Evolutionary conservation across 2,329 filamentous ascomycete genomes (phyloP), one percentile per base, ranked within the genome.

Genomic region (Alternaria novae-zelandiae): DNA sequence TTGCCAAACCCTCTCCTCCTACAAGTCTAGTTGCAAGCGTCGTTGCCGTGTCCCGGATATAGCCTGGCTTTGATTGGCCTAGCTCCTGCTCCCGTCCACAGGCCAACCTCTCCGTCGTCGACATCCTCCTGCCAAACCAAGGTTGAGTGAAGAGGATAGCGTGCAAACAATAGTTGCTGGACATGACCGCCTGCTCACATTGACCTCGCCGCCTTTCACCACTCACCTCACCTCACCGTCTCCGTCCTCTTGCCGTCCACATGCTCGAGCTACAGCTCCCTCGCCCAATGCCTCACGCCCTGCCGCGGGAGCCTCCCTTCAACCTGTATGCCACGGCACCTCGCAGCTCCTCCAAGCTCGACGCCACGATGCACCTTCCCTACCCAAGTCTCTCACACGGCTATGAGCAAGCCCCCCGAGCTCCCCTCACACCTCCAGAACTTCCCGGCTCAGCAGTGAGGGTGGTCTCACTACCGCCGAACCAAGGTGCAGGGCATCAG

Each of bases 251-350:
- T 57, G 57, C 65, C 77, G 71, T 67, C 73, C 73, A 68, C 67
- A 80, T 80, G 78, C 77, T 80, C 70, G 77, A 80, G 74, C 74
- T 81, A 78, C 78, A 81, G 69, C 76, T 79, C 32, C 78, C 78
- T 28, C 72, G 73, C 46, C 76, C 78, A 74, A 81, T 80, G 79
- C 78, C 78, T 74, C 77, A 80, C 77, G 77, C 77, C 67, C 65
- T 80, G 57, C 71, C 75, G 41, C 71, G 75, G 70, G 76, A 78
- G 66, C 73, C 68, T 69, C 65, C 77, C 60, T 71, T 76, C 70
- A 73, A 77, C 71, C 71, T 75, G 70, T 77, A 73, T 72, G 60
- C 72, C 55, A 67, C 75, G 54, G 63, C 62, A 53, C 57, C 70
- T 17, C 70, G 63, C 61, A 61, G 66, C 50, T 50, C 66, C 53